These are phyloP conservation scores for Penicillium fimorum DNA, from an alignment of 495 filamentous ascomycete genomes.

Conservation along the genomic window DNA sequence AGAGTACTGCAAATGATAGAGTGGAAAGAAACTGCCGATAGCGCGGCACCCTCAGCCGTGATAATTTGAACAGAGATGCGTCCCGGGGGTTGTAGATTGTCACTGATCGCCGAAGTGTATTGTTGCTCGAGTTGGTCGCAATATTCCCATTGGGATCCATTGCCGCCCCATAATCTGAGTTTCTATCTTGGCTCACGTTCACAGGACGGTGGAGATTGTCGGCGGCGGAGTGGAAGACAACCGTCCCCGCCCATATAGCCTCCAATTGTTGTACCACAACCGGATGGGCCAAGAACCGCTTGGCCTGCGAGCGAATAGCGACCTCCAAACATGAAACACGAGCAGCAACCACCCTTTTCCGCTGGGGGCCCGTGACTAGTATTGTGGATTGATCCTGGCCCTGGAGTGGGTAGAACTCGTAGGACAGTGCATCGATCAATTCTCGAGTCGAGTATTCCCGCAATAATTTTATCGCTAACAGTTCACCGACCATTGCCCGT, in stretches of 20 bases:
- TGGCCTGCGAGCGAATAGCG: slow-evolving; percentile 84
- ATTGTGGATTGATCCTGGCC: slow-evolving; percentile 55
- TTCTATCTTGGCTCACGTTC: slow-evolving; percentile 27
- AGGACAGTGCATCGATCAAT: slow-evolving; percentile 85
- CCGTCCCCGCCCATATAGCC: slow-evolving; percentile 92
- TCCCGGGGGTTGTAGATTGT: slow-evolving; percentile 87
- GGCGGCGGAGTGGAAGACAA: slow-evolving; percentile 84
- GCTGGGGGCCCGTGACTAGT: slow-evolving; percentile 32
- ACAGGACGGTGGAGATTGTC: slow-evolving; percentile 70
- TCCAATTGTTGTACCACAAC: slow-evolving; percentile 89
- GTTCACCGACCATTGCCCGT: slow-evolving; percentile 80
- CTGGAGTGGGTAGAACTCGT: slow-evolving; percentile 91
- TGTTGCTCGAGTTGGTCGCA: slow-evolving; percentile 20
- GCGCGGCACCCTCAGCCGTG: slow-evolving; percentile 80
- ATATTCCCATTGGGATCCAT: slow-evolving; percentile 9
- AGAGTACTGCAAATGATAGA: slow-evolving; percentile 72
- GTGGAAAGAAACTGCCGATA: slow-evolving; percentile 90
- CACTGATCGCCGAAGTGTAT: slow-evolving; percentile 66
- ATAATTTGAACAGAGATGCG: slow-evolving; percentile 87
- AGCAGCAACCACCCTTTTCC: slow-evolving; percentile 51
- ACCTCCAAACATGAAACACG: slow-evolving; percentile 88
- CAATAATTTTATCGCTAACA: slow-evolving; percentile 86
- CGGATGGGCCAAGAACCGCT: slow-evolving; percentile 85
- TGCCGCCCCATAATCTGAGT: slow-evolving; percentile 27
- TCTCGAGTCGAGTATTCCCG: slow-evolving; percentile 86